Conservation (phyloP, 768 basidiomycete genomes). For the Russula vinacea region DNA sequence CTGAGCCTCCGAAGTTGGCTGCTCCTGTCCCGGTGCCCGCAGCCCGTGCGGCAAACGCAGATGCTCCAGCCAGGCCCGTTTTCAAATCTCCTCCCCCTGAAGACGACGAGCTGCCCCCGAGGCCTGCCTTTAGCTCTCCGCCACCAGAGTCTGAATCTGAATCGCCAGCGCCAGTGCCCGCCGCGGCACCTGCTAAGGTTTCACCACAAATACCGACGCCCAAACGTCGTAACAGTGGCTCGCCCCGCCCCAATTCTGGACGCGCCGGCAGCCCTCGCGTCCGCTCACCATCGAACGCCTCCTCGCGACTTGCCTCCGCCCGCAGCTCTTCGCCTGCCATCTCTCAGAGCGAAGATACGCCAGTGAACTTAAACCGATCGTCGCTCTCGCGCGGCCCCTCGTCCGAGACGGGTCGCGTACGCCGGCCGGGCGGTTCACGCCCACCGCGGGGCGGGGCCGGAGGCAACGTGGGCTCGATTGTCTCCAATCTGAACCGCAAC, state of each 20-base stretch:
- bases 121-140: constrained; percentile 28
- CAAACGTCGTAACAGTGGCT: constrained; percentile 48
- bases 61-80: constrained; percentile 40
- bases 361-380: constrained; percentile 17
- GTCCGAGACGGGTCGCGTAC: constrained; percentile 18
- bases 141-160: constrained; percentile 33
- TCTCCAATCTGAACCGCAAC: constrained; percentile 25
- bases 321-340: constrained; percentile 25
- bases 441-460: constrained; percentile 22
- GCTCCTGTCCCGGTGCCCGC: constrained; percentile 31
- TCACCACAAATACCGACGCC: constrained; percentile 53
- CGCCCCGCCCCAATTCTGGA: constrained; percentile 37
- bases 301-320: constrained; percentile 14
- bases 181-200: constrained; percentile 39
- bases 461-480: constrained; percentile 14
- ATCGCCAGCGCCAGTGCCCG: constrained; percentile 4
- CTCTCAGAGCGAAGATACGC: constrained; percentile 18
- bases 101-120: constrained; percentile 46
- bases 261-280: constrained; percentile 37
- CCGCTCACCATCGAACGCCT: constrained; percentile 26
- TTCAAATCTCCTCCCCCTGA: constrained; percentile 69
- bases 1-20: constrained; percentile 23
- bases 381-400: constrained; percentile 26
- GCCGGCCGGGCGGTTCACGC: constrained; percentile 25
- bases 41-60: constrained; percentile 26